Evolutionary conservation across 139 green algal species (phyloP), one percentile per base, ranked within the genome.

Genomic region (Chlamydomonas urium): DNA sequence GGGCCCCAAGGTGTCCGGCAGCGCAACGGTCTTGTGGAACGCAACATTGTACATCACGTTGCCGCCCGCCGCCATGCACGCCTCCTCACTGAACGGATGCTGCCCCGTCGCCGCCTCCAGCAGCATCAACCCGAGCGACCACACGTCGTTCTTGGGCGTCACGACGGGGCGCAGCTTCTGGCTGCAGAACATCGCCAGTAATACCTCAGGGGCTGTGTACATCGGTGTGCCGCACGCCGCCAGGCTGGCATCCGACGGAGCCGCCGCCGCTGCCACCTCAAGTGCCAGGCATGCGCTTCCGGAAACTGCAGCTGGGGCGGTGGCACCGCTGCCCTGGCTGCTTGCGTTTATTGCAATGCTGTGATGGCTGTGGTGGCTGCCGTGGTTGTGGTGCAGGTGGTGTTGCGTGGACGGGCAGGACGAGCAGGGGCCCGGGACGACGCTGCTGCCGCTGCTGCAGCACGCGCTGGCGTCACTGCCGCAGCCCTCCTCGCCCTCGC

Each of bases 61-160:
- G 29, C 31, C 59, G 17, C 14, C 10, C 14, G 10, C 10, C 14
- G 14, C 17, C 42, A 17, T 53, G 10, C 53, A 29, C 10, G 10
- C 24, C n/a, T 67, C 10, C 4, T 14, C 5, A 10, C 59, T 67
- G 66, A 81, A 88, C 2, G 82, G 82, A 60, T 85, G 79, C 29
- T 47, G 36, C 23, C 82, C 76, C 0, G 76, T 71, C 5, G 84
- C 48, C 2, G 62, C 71, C 71, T 88, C 82, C 26, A 80, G 28
- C 3, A 59, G 68, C 47, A 85, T 76, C 5, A 88, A 45, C 21
- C 82, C 82, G 4, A 88, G 63, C 0, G 79, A 59, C 76, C 74
- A 88, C 24, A 88, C 72, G 35, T 88, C 82, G 53, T 87, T 87
- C 75, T 77, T 72, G n/a, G 68, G 76, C 2, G 36, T 61, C 26